phyloP scores from a whole-genome alignment of 768 basidiomycete species.

The Suillus americanus region DNA sequence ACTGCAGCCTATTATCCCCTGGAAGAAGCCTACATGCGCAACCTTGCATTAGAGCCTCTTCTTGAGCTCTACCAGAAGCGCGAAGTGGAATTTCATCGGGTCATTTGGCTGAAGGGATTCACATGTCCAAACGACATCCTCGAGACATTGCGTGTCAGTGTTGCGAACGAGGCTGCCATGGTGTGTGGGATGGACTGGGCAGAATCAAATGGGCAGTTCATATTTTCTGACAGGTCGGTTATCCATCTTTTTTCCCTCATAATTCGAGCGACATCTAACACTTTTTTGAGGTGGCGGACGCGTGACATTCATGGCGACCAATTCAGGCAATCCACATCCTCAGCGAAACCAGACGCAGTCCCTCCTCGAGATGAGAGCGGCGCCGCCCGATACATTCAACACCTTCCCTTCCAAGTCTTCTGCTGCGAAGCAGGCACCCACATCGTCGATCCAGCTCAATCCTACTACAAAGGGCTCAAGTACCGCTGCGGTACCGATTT shows the following conservation, averaged over 20 bases:
- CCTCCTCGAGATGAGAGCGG: slow-evolving; percentile 88
- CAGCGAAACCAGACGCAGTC: slow-evolving; percentile 84
- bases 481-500: slow-evolving; percentile 84
- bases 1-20: slow-evolving; percentile 90
- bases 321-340: slow-evolving; percentile 95
- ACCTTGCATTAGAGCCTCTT: slow-evolving; percentile 89
- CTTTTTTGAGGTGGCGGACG: slow-evolving; percentile 78
- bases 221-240: slow-evolving; percentile 91
- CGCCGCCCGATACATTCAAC: slow-evolving; percentile 80
- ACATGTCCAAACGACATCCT: slow-evolving; percentile 98
- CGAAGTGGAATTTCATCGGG: slow-evolving; percentile 81
- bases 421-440: slow-evolving; percentile 99
- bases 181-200: slow-evolving; percentile 99
- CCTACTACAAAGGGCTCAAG: slow-evolving; percentile 86
- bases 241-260: neutral
- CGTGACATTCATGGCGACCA: slow-evolving; percentile 98
- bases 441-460: slow-evolving; percentile 92
- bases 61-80: slow-evolving; percentile 76
- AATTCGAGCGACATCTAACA: slow-evolving; percentile 4
- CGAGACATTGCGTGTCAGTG: slow-evolving; percentile 90
- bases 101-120: slow-evolving; percentile 98
- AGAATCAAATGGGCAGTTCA: slow-evolving; percentile 95
- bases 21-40: slow-evolving; percentile 93
- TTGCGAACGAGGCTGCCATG: slow-evolving; percentile 93
- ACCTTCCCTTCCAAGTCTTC: slow-evolving; percentile 97